Conservation (phyloP, 495 filamentous ascomycete genomes). For the Penicilliopsis zonata region DNA sequence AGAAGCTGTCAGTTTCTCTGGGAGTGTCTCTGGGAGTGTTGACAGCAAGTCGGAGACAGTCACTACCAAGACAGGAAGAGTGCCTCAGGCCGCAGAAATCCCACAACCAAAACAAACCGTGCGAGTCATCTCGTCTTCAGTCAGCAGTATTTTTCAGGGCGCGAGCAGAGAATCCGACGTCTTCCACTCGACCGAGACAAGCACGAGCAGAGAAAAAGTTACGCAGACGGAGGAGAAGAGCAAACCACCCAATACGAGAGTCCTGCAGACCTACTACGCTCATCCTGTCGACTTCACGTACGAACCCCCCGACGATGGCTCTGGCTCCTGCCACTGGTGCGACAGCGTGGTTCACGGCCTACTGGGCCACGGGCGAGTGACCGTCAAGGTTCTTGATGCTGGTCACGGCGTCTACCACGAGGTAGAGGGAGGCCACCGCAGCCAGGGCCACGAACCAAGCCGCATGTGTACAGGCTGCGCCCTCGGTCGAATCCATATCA, state of each 20-base stretch:
- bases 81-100: no score
- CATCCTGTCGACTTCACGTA: constrained; percentile 29
- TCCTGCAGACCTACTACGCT: constrained; percentile 20
- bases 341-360: constrained; percentile 18
- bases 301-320: constrained; percentile 8
- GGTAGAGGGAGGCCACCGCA: constrained; percentile 17
- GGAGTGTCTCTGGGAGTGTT: no score
- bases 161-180: background rate
- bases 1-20: background rate
- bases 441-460: constrained; percentile 14
- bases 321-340: constrained; percentile 27
- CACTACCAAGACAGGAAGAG: no score
- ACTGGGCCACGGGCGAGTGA: constrained; percentile 18
- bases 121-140: no score
- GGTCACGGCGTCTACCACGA: constrained; percentile 16
- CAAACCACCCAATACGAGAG: background rate
- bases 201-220: background rate
- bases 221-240: background rate
- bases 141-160: background rate
- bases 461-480: constrained; percentile 28
- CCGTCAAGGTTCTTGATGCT: constrained; percentile 15
- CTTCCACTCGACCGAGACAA: background rate
- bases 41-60: no score
- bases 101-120: no score
- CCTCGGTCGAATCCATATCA: constrained; percentile 16